Percentiles rank a stretch among this genome's conserved stretches.
Evolutionary conservation across 345 rosid species (phyloP).

Genomic region (Citropsis articulata): DNA sequence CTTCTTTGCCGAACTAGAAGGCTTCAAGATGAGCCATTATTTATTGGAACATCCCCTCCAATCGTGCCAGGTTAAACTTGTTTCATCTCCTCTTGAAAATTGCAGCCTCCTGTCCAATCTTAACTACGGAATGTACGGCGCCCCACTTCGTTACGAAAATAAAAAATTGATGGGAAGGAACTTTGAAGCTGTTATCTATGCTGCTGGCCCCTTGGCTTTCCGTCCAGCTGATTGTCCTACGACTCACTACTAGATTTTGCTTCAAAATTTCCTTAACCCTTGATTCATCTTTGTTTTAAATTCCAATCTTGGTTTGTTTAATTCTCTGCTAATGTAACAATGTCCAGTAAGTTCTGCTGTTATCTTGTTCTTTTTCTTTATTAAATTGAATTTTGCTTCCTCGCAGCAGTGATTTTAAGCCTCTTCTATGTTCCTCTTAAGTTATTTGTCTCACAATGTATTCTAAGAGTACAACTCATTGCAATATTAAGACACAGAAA

Average conservation of each 20-base stretch:
- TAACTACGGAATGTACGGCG: conserved; percentile 67
- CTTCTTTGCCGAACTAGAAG: conserved; percentile 74
- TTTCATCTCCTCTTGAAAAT: conserved; percentile 59
- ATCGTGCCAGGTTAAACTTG: conserved; percentile 68
- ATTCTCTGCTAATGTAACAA: neutral
- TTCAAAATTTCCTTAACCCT: neutral
- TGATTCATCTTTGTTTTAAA: conserved; percentile 1
- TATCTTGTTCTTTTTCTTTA: conserved; percentile 9
- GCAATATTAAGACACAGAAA: neutral
- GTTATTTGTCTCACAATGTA: neutral
- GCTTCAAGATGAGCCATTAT: conserved; percentile 37
- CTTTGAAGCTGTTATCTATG: conserved; percentile 57
- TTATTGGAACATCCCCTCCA: conserved; percentile 82
- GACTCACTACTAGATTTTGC: conserved; percentile 22
- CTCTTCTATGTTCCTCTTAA: neutral
- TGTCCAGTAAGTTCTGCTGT: neutral
- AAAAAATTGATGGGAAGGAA: conserved; percentile 41
- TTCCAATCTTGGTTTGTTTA: conserved; percentile 10
- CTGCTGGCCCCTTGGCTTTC: conserved; percentile 90
- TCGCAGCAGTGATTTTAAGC: neutral
- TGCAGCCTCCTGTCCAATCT: conserved; percentile 71
- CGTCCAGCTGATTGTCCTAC: conserved; percentile 60
- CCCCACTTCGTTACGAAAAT: conserved; percentile 53
- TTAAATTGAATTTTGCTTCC: conserved; percentile 5
- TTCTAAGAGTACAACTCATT: neutral